Base-by-base conservation (phyloP, 345 rosid genomes). In the Viola odorata region DNA sequence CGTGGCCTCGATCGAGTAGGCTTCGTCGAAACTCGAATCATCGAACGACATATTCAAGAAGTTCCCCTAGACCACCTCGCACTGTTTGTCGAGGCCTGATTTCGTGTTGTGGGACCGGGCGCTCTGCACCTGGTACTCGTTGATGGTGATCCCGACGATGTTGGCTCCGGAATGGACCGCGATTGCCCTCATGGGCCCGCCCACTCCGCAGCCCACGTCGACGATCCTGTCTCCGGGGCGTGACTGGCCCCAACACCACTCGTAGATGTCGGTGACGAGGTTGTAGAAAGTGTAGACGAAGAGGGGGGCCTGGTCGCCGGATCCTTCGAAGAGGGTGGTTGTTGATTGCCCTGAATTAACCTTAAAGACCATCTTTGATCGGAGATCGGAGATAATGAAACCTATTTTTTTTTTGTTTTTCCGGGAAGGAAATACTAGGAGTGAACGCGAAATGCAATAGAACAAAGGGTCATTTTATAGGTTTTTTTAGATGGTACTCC, bases 201-300 rank as follows among this genome's bases (percentile, higher is more conserved):
- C 97, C 0, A 92, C 94, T 3, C 98, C 98, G 40, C 98, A 92
- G 4, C 98, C 98, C 0, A 81, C 98, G 78, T 92, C 97, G 0
- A 92, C 84, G 75, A 92, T 71, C 55, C 80, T 69, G 4, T 73
- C 69, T 1, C 88, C 94, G 0, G 91, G 87, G 63, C 73, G 89
- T 58, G 97, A 92, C 63, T 92, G 98, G 7, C 97, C 98, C 98
- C 97, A 92, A 0, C 98, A 97, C 98, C 98, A 92, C 81, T 92
- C 98, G 78, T 92, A 92, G 55, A 92, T 92, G 68, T 92, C 98
- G 7, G 98, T 92, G 10, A 92, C 94, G 42, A 89, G 71, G 70
- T 92, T 89, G 84, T 92, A 92, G 50, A 92, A 92, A 0, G 98
- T 92, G 77, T 92, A 91, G 37, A 92, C 98, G 61, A 92, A 87